Percentiles rank a stretch among this genome's conserved stretches.
These are phyloP conservation scores for Schoenoplectus tabernaemontani DNA, from an alignment of 202 grass and related monocot species.

Conservation along the genomic window DNA sequence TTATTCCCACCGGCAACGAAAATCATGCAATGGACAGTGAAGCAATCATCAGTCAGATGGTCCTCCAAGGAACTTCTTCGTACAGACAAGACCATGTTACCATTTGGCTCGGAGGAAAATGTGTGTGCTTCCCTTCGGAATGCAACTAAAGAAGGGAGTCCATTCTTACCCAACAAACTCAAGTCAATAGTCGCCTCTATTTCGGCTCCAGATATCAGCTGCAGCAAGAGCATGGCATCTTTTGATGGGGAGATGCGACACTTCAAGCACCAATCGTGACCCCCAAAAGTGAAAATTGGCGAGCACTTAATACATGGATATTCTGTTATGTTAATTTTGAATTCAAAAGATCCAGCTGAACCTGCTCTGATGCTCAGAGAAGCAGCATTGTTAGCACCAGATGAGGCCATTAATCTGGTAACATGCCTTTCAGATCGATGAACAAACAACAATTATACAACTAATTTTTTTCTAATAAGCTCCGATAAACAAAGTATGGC, in stretches of 20 bases:
- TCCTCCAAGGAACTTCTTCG: neutral
- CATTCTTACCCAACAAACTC: neutral
- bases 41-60: neutral
- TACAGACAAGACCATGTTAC: neutral
- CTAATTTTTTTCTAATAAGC: neutral
- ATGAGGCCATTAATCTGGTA: constrained; percentile 8
- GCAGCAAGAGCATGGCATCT: neutral
- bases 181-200: neutral
- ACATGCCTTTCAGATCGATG: neutral
- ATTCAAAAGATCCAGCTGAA: neutral
- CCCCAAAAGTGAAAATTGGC: neutral
- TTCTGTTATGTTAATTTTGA: neutral
- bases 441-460: neutral
- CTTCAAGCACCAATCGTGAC: neutral
- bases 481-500: neutral
- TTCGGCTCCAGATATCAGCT: neutral
- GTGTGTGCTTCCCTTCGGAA: neutral
- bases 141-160: neutral
- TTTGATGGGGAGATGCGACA: neutral
- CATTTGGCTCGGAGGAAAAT: neutral
- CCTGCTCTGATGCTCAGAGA: neutral
- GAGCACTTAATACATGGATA: neutral
- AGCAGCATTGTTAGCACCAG: neutral
- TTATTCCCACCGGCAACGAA: neutral
- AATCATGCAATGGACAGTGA: neutral